Conservation (phyloP, 768 basidiomycete species). For the Cubamyces lactineus region DNA sequence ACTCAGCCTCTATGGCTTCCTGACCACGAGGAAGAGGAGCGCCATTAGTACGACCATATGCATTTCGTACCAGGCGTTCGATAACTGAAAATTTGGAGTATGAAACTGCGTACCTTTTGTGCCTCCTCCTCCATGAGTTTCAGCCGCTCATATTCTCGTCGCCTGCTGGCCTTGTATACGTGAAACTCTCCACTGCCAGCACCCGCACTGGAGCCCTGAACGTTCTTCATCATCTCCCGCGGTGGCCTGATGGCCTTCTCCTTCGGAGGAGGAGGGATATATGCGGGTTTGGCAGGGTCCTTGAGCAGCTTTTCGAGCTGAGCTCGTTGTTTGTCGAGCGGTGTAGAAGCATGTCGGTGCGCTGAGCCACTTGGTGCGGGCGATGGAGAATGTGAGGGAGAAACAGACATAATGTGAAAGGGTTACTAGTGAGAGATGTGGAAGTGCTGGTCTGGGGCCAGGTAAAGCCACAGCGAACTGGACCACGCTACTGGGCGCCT, state of each 20-base stretch:
- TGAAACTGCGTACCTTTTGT: slow-evolving; percentile 59
- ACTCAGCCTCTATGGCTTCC: slow-evolving; percentile 75
- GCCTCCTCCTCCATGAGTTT: slow-evolving; percentile 87
- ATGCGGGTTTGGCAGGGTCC: slow-evolving; percentile 83
- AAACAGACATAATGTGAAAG: slow-evolving; percentile 30
- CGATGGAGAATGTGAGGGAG: slow-evolving; percentile 34
- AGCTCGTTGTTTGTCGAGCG: slow-evolving; percentile 54
- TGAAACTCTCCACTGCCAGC: slow-evolving; percentile 98
- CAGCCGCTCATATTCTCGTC: slow-evolving; percentile 93
- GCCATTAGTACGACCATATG: neutral
- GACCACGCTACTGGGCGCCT: too few relatives aligned
- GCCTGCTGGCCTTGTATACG: slow-evolving; percentile 93
- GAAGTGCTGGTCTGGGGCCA: neutral
- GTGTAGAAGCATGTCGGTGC: slow-evolving; percentile 50
- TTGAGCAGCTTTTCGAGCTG: slow-evolving; percentile 90
- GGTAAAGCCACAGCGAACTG: too few relatives aligned
- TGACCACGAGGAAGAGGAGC: slow-evolving; percentile 35
- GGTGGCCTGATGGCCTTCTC: slow-evolving; percentile 81
- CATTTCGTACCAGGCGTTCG: neutral
- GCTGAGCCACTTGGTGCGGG: slow-evolving; percentile 24
- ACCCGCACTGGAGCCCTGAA: slow-evolving; percentile 96
- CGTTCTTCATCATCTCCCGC: slow-evolving; percentile 99
- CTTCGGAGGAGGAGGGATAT: slow-evolving; percentile 78
- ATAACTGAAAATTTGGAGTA: neutral
- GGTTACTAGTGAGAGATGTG: neutral